Evolutionary conservation across 2,329 filamentous ascomycete species (phyloP).

Genomic region (Pyrenophora teres): DNA sequence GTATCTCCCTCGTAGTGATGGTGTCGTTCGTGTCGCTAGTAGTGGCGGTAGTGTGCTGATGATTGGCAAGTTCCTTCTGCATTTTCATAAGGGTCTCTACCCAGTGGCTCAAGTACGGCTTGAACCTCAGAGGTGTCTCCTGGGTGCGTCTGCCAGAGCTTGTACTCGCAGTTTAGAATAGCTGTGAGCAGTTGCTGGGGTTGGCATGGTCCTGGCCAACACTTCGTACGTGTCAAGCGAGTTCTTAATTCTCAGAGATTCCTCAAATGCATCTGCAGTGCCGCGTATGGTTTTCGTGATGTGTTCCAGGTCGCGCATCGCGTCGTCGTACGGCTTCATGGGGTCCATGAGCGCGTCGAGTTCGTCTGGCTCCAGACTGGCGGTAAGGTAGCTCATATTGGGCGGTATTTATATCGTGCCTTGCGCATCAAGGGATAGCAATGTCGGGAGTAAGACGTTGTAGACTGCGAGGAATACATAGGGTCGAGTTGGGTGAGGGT

Average conservation of each 20-base stretch:
- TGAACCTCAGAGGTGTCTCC: conserved; percentile 36
- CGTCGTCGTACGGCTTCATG: conserved; percentile 19
- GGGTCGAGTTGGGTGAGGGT: conserved; percentile 18
- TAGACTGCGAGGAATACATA: conserved; percentile 25
- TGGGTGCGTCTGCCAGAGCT: conserved; percentile 40
- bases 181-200: conserved; percentile 30
- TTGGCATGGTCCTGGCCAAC: conserved; percentile 23
- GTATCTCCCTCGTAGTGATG: conserved; percentile 23
- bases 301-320: conserved; percentile 17
- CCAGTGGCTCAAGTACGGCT: conserved; percentile 50
- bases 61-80: not conserved
- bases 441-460: conserved; percentile 10
- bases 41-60: not conserved
- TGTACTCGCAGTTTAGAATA: conserved; percentile 45
- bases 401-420: conserved; percentile 22
- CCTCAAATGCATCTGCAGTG: conserved; percentile 5
- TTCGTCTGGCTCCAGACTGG: conserved; percentile 31
- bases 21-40: conserved; percentile 1
- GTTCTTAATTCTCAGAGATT: conserved; percentile 36
- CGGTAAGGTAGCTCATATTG: conserved; percentile 35
- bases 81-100: conserved; percentile 41
- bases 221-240: conserved; percentile 38
- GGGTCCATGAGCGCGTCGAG: conserved; percentile 29
- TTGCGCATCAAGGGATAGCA: conserved; percentile 20
- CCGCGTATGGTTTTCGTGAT: not conserved